Evolutionary conservation across 768 basidiomycete species (phyloP).

Genomic region (Mycena floridula): DNA sequence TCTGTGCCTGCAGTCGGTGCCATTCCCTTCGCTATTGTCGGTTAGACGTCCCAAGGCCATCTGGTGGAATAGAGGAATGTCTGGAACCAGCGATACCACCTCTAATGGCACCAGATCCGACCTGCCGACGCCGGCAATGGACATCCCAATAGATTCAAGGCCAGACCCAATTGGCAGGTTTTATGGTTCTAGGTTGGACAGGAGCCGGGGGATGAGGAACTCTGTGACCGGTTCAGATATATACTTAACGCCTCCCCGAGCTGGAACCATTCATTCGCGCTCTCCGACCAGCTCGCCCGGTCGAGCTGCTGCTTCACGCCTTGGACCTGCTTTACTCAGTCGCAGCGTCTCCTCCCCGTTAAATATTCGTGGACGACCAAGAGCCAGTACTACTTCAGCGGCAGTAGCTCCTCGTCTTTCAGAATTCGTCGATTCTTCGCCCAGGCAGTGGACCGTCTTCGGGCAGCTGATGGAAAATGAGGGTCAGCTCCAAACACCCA

Average conservation of each 20-base stretch:
- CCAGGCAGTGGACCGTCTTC: constrained; percentile 55
- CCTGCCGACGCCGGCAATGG: too few relatives aligned
- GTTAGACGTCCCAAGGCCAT: too few relatives aligned
- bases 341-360: not conserved
- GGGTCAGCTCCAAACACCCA: constrained; percentile 27
- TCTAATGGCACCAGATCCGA: too few relatives aligned
- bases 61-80: too few relatives aligned
- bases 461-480: constrained; percentile 69
- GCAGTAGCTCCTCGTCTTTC: not conserved
- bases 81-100: too few relatives aligned
- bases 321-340: not conserved
- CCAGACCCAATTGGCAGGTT: not conserved
- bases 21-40: too few relatives aligned
- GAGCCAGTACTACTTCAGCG: not conserved
- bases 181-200: not conserved
- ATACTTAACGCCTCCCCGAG: not conserved
- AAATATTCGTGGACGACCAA: not conserved
- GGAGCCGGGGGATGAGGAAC: not conserved
- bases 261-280: not conserved
- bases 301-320: not conserved
- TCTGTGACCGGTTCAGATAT: not conserved
- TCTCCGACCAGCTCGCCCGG: not conserved
- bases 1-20: too few relatives aligned
- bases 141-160: too few relatives aligned
- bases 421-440: not conserved